Evolutionary conservation across 345 rosid species (phyloP).

Genomic region (Eucalyptus tenuipes): DNA sequence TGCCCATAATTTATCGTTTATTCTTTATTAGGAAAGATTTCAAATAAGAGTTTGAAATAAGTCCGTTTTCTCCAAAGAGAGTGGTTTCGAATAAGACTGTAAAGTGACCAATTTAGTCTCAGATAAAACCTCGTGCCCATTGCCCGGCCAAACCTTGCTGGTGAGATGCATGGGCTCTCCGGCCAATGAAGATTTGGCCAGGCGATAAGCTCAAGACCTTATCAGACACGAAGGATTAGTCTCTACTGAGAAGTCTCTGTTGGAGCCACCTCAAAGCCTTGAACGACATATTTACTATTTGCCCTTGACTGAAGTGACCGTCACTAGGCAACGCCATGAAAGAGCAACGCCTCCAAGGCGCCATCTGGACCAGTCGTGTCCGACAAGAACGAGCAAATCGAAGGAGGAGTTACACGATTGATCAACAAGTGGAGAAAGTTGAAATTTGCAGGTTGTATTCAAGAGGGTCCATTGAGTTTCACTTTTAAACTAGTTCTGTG

Average conservation of each 20-base stretch:
- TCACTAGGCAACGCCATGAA: too few relatives aligned
- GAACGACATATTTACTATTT: too few relatives aligned
- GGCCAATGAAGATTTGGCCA: not conserved
- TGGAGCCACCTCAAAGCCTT: too few relatives aligned
- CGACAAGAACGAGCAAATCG: too few relatives aligned
- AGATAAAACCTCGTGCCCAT: not conserved
- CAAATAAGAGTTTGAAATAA: too few relatives aligned
- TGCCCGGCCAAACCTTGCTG: not conserved
- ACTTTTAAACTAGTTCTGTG: not conserved
- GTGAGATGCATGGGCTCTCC: not conserved
- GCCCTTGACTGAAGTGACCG: too few relatives aligned
- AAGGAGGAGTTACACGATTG: not conserved
- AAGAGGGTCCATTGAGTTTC: not conserved
- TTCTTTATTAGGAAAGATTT: not conserved
- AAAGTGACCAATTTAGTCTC: not conserved
- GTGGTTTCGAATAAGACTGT: too few relatives aligned
- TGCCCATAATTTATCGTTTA: not conserved
- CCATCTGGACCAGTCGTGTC: too few relatives aligned
- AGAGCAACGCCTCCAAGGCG: too few relatives aligned
- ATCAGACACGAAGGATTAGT: not conserved
- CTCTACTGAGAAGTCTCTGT: too few relatives aligned
- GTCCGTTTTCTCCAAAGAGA: too few relatives aligned
- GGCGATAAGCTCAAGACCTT: not conserved
- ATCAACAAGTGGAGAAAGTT: not conserved
- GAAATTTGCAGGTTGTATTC: not conserved